These are phyloP conservation scores for Solanum virginianum DNA, from an alignment of 257 asterid genomes.

Conservation along the genomic window DNA sequence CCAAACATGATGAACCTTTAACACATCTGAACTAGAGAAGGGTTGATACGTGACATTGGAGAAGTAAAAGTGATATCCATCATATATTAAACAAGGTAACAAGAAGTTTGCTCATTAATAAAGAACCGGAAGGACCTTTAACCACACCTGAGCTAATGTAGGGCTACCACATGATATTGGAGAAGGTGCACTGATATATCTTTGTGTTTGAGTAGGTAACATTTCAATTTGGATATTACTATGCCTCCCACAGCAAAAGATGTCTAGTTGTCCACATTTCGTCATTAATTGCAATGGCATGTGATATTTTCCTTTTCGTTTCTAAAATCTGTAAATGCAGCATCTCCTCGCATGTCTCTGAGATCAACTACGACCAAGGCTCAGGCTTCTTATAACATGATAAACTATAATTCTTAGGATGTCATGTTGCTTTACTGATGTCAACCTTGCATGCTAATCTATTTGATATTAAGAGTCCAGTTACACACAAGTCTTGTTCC, in stretches of 20 bases:
- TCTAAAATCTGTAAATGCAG: neutral
- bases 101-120: neutral
- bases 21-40: neutral
- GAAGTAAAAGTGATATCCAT: neutral
- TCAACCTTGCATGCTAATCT: neutral
- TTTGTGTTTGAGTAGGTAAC: neutral
- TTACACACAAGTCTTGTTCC: neutral
- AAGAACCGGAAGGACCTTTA: neutral
- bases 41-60: neutral
- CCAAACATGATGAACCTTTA: neutral
- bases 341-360: neutral
- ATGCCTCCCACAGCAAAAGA: neutral
- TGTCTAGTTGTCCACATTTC: neutral
- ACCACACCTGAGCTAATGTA: neutral
- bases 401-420: neutral
- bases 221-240: neutral
- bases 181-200: neutral
- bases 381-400: neutral
- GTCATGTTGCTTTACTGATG: neutral
- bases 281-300: neutral
- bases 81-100: neutral
- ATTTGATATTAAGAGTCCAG: neutral
- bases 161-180: neutral
- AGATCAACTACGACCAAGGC: neutral
- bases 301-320: neutral